phyloP scores from a whole-genome alignment of 75 land plant species.

The Picea glauca region DNA sequence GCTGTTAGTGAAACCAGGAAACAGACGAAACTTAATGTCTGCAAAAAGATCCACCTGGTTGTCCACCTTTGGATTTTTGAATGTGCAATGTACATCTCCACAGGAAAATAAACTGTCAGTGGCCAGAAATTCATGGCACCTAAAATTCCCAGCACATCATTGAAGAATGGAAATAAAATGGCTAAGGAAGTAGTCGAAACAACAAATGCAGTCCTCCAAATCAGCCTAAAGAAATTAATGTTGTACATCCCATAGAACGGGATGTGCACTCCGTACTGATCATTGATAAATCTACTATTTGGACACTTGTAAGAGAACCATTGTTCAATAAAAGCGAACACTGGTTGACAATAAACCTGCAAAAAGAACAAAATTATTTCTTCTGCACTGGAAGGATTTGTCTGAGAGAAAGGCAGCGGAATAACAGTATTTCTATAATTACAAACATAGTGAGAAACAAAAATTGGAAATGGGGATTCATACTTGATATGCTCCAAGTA shows the following conservation, averaged over 20 bases:
- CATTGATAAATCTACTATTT: conserved; percentile 17
- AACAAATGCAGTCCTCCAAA: conserved; percentile 41
- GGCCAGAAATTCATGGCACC: conserved; percentile 50
- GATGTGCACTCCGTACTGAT: conserved; percentile 13
- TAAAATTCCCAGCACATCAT: conserved; percentile 31
- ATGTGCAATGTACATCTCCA: conserved; percentile 31
- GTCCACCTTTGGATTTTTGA: conserved; percentile 20
- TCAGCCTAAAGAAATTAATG: conserved; percentile 28
- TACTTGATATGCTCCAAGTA: conserved; percentile 25
- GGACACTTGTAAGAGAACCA: conserved; percentile 19
- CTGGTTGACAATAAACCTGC: conserved; percentile 35
- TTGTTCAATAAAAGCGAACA: conserved; percentile 34
- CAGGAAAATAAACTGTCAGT: conserved; percentile 42
- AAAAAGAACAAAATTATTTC: not conserved
- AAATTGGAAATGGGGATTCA: no score
- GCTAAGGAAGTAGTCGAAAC: conserved; percentile 31
- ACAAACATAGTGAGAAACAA: no score
- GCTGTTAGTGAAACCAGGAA: conserved; percentile 23
- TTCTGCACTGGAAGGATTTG: no score
- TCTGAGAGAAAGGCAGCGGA: no score
- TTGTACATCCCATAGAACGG: conserved; percentile 15
- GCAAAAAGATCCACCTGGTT: conserved; percentile 18
- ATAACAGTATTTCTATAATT: no score
- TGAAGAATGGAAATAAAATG: conserved; percentile 41
- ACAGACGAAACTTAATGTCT: conserved; percentile 18